Evolutionary conservation across 2,329 filamentous ascomycete species (phyloP), one percentile per base, ranked within the genome.

Genomic region (Rhynchosporium secalis): DNA sequence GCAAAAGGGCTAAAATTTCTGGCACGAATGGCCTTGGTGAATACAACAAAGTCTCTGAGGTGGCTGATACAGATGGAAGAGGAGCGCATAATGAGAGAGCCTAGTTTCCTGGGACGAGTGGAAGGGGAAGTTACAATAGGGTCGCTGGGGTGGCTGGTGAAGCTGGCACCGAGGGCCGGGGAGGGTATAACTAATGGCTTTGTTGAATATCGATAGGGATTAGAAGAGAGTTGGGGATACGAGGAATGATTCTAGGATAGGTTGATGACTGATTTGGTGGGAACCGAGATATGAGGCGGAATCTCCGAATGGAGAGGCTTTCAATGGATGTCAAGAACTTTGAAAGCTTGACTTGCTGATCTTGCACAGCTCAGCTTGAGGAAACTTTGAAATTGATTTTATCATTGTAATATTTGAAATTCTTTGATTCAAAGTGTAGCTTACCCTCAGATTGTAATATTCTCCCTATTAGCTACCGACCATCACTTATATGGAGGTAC

Each of bases 21-120:
- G 45, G 56, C 13, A 47, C 28, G 4, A 49, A 40, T 41, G 58
- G 58, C 4, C 28, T 49, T 1, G 49, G 58, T 28, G 41, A 41
- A 7, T 60, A 60, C 31, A 59, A 59, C 28, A 38, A 29, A 10
- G 3, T 48, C 45, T 48, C 26, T 15, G 40, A 46, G 12, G 5
- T 40, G 12, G 10, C 7, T 54, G 58, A 13, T n/a, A 38, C 15
- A 13, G 41, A 55, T 55, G 40, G 58, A 10, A 38, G 51, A 2
- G 40, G 58, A 28, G 48, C 29, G 7, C 55, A 47, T 26, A 56
- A 57, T 15, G 29, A 48, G 40, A n/a, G 59, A 12, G 33, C 51
- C 26, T 4, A 54, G 26, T 12, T 41, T 8, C 33, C 9, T 26
- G 58, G 33, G 6, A 38, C 29, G 13, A 31, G 46, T 48, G 40